Evolutionary conservation across 2,329 filamentous ascomycete genomes (phyloP).

Genomic region (Neoascochyta sp.): DNA sequence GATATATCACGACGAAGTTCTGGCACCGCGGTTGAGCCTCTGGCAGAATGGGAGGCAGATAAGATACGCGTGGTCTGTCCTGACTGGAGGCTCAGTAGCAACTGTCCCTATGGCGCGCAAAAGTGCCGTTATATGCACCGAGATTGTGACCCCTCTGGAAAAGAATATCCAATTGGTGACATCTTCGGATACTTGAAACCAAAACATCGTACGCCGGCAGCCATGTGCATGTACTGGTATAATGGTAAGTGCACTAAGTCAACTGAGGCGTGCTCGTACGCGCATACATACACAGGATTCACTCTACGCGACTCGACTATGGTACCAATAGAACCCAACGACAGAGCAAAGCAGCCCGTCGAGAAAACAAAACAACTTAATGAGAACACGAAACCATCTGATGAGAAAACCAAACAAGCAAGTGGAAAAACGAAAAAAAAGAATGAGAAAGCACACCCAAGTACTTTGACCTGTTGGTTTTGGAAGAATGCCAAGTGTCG

Average conservation of each 20-base stretch:
- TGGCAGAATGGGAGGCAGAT: conserved; percentile 18
- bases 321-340: no score
- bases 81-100: conserved; percentile 22
- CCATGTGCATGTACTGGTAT: conserved; percentile 31
- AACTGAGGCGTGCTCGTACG: conserved; percentile 21
- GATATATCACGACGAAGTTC: conserved; percentile 3
- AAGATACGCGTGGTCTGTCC: conserved; percentile 32
- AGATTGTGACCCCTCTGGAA: conserved; percentile 16
- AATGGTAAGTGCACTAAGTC: conserved; percentile 15
- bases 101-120: conserved; percentile 15
- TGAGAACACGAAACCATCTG: no score
- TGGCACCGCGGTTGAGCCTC: conserved; percentile 1
- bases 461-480: conserved; percentile 19
- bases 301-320: no score
- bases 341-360: neutral
- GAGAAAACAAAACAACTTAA: no score
- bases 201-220: conserved; percentile 25
- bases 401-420: no score
- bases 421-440: no score
- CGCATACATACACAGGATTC: conserved; percentile 34
- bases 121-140: conserved; percentile 30
- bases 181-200: conserved; percentile 15
- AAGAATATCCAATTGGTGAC: conserved; percentile 12
- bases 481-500: conserved; percentile 13
- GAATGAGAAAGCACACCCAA: neutral